Evolutionary conservation across 225 moss, liverwort and hornwort species (phyloP).

Genomic region (Pseudisothecium myosuroides): DNA sequence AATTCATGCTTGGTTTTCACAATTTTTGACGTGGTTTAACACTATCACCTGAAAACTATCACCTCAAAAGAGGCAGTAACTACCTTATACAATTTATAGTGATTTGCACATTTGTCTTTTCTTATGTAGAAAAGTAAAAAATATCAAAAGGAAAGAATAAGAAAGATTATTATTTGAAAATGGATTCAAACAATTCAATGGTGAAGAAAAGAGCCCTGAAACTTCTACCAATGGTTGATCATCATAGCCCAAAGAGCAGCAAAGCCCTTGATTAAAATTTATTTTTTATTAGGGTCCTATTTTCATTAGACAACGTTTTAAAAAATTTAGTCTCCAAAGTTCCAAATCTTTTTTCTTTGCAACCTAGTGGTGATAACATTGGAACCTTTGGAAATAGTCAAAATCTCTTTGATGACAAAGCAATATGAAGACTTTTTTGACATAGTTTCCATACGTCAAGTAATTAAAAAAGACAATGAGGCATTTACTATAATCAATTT

Average conservation of each 20-base stretch:
- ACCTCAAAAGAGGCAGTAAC: too few species aligned
- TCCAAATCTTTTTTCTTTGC: not conserved
- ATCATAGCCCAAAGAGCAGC: fast-evolving
- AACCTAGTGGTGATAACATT: not conserved
- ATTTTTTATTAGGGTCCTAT: not conserved
- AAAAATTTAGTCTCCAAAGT: fast-evolving
- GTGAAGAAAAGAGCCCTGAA: fast-evolving
- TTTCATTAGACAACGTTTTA: fast-evolving
- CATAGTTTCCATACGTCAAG: not conserved
- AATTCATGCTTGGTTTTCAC: too few species aligned
- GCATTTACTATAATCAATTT: not conserved
- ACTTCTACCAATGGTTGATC: not conserved
- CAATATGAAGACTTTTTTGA: not conserved
- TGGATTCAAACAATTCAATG: not conserved
- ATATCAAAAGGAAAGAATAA: too few species aligned
- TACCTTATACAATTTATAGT: too few species aligned
- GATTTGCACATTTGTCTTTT: not conserved
- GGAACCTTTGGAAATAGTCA: not conserved
- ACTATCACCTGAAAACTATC: too few species aligned
- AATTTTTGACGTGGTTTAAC: too few species aligned
- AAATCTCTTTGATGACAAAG: not conserved
- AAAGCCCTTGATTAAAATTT: too few species aligned
- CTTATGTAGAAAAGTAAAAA: fast-evolving
- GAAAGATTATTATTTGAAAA: not conserved
- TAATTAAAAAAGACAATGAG: not conserved